Evolutionary conservation across 1,139 yeast genomes (phyloP), one percentile per base, ranked within the genome.

Genomic region (Nakaseomyces delphensis): DNA sequence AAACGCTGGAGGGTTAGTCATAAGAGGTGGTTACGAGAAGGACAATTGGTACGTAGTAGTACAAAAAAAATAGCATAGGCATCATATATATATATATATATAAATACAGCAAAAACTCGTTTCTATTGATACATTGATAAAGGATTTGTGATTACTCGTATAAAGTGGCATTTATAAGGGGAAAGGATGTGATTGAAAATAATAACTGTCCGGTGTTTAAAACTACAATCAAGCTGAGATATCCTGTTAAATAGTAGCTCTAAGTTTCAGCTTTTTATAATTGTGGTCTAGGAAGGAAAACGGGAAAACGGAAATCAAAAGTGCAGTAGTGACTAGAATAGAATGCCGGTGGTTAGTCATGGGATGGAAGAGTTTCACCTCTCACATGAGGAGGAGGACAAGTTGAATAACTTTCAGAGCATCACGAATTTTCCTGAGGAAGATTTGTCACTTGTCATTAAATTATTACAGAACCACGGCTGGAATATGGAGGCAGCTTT

Each of bases 31-130:
- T 1, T 93, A 89, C 57, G 97, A 91, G 58, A 76, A 74, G 55
- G 98, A 93, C 58, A 91, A 91, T 58, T 91, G 98, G 97, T 91
- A 96, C 85, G 81, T 71, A 2, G 66, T 79, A 2, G 66, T 71
- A 13, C 62, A 64, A 50, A 69, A 65, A 45, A 45, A 7, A 8
- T 21, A 21, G 10, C n/a, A 21, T 21, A 3, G 10, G 7, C 24
- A 33, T 14, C 44, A 18, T 24, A 36, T 36, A 24, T 36, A 36
- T 16, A 23, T 19, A 31, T 33, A 36, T 18, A 25, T 18, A 35
- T 7, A n/a, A n/a, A 18, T 8, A 11, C 7, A 23, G 25, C 25
- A 23, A 23, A 23, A 23, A 23, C n/a, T n/a, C n/a, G n/a, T n/a
- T n/a, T n/a, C n/a, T n/a, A n/a, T n/a, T n/a, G n/a, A n/a, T n/a